phyloP scores from a whole-genome alignment of 371 early-diverging fungal genomes.

The Chytridium lagenaria region DNA sequence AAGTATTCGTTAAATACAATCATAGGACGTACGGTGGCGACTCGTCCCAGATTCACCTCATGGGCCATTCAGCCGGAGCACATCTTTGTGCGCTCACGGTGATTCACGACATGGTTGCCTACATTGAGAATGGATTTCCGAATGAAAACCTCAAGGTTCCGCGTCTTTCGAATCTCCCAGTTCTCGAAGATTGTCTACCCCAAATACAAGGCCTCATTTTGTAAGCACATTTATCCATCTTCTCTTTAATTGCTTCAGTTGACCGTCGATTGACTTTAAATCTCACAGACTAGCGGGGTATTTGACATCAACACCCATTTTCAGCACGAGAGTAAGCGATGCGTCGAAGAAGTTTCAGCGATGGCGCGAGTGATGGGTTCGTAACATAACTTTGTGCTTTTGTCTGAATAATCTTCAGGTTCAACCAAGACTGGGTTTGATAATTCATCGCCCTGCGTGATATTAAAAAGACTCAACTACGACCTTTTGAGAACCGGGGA shows the following conservation, averaged over 20 bases:
- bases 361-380: conserved; percentile 75
- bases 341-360: conserved; percentile 75
- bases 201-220: conserved; percentile 32
- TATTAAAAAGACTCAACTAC: conserved; percentile 7
- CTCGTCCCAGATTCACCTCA: conserved; percentile 59
- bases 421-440: conserved; percentile 12
- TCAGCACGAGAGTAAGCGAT: conserved; percentile 65
- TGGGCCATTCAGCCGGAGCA: conserved; percentile 64
- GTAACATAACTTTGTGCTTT: background rate
- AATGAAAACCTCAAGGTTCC: background rate
- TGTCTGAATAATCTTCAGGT: background rate
- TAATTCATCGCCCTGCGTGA: conserved; percentile 17
- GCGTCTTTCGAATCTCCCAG: conserved; percentile 15
- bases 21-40: conserved; percentile 52
- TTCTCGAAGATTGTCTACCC: conserved; percentile 13
- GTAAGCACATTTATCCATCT: conserved; percentile 15
- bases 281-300: conserved; percentile 57
- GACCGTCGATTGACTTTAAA: too few relatives aligned
- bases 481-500: background rate
- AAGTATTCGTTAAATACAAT: background rate
- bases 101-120: conserved; percentile 29
- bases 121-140: conserved; percentile 14
- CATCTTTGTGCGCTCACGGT: conserved; percentile 45
- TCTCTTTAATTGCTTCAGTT: background rate
- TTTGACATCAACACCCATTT: conserved; percentile 71